Conservation (phyloP, 164 flowering plant species). For the Kingdonia uniflora region DNA sequence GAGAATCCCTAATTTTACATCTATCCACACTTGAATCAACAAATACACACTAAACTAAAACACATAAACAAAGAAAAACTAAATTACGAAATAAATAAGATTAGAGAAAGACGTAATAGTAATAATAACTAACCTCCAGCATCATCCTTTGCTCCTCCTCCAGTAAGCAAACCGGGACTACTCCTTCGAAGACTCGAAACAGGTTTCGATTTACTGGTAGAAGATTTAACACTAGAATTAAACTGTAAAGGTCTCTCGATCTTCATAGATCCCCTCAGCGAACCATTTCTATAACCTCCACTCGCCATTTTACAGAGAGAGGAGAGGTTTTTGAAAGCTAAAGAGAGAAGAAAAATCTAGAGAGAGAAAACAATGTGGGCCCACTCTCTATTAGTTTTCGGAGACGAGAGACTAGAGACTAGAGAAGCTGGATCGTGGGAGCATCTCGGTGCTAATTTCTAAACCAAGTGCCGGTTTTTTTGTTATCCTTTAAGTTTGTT, state of each 20-base stretch:
- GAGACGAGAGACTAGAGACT: too few relatives aligned
- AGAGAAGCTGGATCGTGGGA: too few relatives aligned
- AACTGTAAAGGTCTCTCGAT: conserved; percentile 21
- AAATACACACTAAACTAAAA: too few relatives aligned
- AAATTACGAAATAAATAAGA: too few relatives aligned
- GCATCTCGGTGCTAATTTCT: too few relatives aligned
- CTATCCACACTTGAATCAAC: too few relatives aligned
- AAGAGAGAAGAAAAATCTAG: not conserved
- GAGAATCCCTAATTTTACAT: too few relatives aligned
- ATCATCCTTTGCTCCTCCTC: conserved; percentile 25
- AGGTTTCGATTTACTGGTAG: conserved; percentile 30
- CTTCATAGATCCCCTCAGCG: conserved; percentile 21
- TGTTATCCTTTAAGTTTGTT: too few relatives aligned
- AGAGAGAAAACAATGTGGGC: not conserved
- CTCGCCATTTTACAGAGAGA: conserved; percentile 14
- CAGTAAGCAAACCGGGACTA: conserved; percentile 29
- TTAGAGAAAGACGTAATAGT: too few relatives aligned
- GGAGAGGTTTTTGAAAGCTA: too few relatives aligned
- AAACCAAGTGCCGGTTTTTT: too few relatives aligned
- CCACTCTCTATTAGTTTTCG: not conserved
- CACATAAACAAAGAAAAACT: too few relatives aligned
- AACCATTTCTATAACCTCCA: conserved; percentile 30
- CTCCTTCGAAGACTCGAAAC: conserved; percentile 22
- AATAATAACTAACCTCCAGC: conserved; percentile 33
- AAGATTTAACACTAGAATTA: conserved; percentile 22